Conservation (phyloP, 169 alveolate genomes). For the Plasmodium sp. region DNA sequence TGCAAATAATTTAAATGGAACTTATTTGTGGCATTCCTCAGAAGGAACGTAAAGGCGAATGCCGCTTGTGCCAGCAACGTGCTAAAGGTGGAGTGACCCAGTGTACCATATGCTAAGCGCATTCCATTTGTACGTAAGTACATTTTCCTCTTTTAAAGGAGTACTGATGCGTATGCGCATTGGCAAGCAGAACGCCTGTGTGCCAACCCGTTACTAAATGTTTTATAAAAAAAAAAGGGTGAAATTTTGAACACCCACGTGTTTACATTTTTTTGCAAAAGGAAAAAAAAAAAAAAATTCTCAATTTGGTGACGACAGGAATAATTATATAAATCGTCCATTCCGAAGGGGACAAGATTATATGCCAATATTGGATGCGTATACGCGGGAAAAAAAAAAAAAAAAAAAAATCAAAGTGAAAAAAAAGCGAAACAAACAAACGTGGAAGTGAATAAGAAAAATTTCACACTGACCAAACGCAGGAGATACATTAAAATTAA, state of each 20-base stretch:
- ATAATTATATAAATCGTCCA: not conserved
- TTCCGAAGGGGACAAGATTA: not conserved
- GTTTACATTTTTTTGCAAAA: too few relatives aligned
- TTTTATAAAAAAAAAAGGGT: too few relatives aligned
- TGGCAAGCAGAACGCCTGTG: not conserved
- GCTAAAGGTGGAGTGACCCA: not conserved
- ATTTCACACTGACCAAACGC: not conserved
- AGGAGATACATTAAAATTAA: constrained; percentile 6
- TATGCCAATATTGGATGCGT: not conserved
- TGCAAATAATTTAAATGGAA: not conserved
- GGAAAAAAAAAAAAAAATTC: too few relatives aligned
- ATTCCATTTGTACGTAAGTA: not conserved
- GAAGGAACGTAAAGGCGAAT: not conserved
- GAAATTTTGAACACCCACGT: too few relatives aligned
- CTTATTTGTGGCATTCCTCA: not conserved
- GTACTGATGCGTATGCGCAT: not conserved
- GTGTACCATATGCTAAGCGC: not conserved
- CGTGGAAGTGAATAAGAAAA: not conserved
- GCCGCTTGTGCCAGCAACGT: not conserved
- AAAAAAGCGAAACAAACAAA: not conserved
- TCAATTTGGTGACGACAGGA: not conserved
- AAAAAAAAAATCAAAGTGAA: not conserved
- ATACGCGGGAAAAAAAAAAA: not conserved
- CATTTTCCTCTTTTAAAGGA: not conserved
- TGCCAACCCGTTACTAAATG: not conserved